Percentiles rank a stretch among this genome's conserved stretches.
phyloP scores from a whole-genome alignment of 352 stramenopile species.

The Globisporangium rhizosaccharum region DNA sequence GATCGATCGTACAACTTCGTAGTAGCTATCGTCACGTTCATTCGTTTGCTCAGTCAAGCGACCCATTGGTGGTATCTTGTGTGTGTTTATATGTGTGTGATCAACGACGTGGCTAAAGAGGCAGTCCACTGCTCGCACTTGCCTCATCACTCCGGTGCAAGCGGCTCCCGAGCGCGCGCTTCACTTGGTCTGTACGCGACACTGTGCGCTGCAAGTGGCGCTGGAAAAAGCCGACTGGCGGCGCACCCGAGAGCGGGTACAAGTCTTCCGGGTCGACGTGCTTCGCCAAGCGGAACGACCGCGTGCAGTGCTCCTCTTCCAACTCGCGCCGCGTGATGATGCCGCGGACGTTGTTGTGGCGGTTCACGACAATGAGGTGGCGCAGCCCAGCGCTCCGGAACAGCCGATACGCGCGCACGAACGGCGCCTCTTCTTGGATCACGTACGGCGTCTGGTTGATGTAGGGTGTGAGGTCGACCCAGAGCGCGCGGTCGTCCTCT shows the following conservation, averaged over 20 bases:
- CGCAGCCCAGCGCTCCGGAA: slow-evolving; percentile 96
- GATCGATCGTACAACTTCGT: too few species aligned
- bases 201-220: slow-evolving; percentile 55
- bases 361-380: slow-evolving; percentile 93
- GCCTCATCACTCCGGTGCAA: too few species aligned
- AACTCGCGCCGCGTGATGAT: slow-evolving; percentile 86
- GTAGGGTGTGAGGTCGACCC: slow-evolving; percentile 95
- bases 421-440: slow-evolving; percentile 93
- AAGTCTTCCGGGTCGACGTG: slow-evolving; percentile 65
- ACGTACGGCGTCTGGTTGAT: slow-evolving; percentile 96
- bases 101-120: too few species aligned
- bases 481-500: slow-evolving; percentile 85
- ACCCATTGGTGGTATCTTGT: too few species aligned
- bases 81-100: too few species aligned
- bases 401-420: slow-evolving; percentile 94
- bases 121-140: too few species aligned
- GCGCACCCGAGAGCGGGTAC: slow-evolving; percentile 52
- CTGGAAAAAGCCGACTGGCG: slow-evolving; percentile 50
- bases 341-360: slow-evolving; percentile 87
- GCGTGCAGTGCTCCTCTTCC: slow-evolving; percentile 73
- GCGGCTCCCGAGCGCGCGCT: slow-evolving; percentile 38
- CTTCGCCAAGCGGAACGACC: slow-evolving; percentile 72
- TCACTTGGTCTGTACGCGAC: slow-evolving; percentile 72
- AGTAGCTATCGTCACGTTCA: too few species aligned
- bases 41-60: too few species aligned